Base-by-base conservation (phyloP, 768 basidiomycete genomes). In the Naganishia antarctica region DNA sequence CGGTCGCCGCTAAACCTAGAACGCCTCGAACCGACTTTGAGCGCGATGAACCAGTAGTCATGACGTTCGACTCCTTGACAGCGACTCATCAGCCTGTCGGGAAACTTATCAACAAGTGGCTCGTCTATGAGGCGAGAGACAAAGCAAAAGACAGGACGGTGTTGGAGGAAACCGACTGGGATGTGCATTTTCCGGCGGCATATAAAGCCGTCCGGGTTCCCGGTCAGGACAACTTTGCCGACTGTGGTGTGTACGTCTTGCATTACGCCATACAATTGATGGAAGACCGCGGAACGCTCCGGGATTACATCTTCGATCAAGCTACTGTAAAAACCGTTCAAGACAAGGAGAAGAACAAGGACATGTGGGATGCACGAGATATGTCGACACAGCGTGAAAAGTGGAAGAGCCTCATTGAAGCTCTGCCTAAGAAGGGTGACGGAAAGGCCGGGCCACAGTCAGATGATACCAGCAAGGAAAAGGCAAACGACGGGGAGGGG, bases 211-310 rank as follows among this genome's bases (percentile, higher is more conserved):
- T 62, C 12, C 68, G 94, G 90, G 90, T 92, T 3, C 94, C 94
- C 3, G 80, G 81, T 25, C 96, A 99, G 73, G 84, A 85, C 16
- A 97, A 98, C 73, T 89, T 81, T 68, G 89, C 86, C 71, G 93
- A 97, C 75, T 99, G 96, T 69, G 96, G 96, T 6, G 74, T 96
- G 29, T 99, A 90, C 75, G 81, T 98, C 13, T 80, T 98, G 12
- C 91, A 98, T 72, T 90, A 90, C 57, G 53, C 53, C 18, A 41
- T 57, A 2, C 37, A 41, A 13, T 25, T 57, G 16, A 57, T 57
- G 53, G 9, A 25, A 21, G 53, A 57, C 23, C 23, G 40, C 12
- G 53, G 53, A 15, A 1, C 21, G 6, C 31, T 57, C 5, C 32
- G 53, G 7, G 53, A 57, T 2, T 57, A 57, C 34, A 57, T 57